Conservation (phyloP, 208 protist genomes). For the Vickermania ingenoplastis region DNA sequence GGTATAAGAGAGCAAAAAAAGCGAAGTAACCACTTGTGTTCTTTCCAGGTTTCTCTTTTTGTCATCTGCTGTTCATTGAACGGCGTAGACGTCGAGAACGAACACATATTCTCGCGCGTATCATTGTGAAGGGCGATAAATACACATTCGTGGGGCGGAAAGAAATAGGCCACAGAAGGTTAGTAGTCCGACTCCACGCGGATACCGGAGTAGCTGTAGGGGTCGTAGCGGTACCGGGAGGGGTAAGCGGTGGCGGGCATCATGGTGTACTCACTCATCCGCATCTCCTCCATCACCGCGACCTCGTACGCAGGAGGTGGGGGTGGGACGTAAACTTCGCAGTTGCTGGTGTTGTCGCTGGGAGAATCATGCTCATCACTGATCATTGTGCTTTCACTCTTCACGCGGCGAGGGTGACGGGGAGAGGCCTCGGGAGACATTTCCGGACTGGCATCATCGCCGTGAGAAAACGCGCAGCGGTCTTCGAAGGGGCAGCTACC, state of each 20-base stretch:
- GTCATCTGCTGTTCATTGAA: no score
- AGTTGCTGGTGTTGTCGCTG: neutral
- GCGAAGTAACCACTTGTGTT: no score
- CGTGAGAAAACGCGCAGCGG: conserved; percentile 83
- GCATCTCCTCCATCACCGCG: conserved; percentile 8
- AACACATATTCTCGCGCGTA: conserved; percentile 1
- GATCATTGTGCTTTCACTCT: conserved; percentile 1
- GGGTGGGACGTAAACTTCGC: neutral
- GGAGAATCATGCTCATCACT: neutral
- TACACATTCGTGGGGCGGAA: neutral
- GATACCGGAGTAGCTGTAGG: conserved; percentile 63
- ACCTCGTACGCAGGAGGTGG: conserved; percentile 2
- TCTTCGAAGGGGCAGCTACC: conserved; percentile 75
- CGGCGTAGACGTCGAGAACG: no score
- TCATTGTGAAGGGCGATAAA: neutral
- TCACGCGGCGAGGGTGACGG: neutral
- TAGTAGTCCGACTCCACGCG: conserved; percentile 36
- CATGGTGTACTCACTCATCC: neutral
- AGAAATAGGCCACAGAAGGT: neutral
- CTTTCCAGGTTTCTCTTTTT: no score
- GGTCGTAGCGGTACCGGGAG: conserved; percentile 77
- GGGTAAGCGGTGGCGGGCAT: conserved; percentile 67
- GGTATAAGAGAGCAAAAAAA: no score
- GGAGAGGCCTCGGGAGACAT: conserved; percentile 11
- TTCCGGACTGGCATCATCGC: conserved; percentile 17